phyloP scores from a whole-genome alignment of 163 green algal species.

The Chlorella variabilis region DNA sequence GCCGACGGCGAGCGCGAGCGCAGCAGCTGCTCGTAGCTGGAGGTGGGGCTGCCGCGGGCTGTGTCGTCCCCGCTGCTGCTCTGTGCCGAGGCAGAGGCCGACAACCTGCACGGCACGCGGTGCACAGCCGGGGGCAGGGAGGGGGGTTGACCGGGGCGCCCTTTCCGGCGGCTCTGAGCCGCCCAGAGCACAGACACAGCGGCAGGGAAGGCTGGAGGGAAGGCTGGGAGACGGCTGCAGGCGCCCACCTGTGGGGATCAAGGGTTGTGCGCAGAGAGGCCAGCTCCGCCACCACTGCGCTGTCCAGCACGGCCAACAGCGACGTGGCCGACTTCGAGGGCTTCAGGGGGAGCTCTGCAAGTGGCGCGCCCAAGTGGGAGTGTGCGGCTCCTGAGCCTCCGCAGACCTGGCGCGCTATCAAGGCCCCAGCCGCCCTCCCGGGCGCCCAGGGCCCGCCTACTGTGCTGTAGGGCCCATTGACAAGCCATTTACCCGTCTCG shows the following conservation, averaged over 20 bases:
- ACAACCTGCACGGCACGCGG: not conserved
- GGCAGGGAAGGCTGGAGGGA: no score
- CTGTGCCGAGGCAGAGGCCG: not conserved
- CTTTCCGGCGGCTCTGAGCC: no score
- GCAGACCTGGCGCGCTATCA: no score
- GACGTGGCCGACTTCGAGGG: not conserved
- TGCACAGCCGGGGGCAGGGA: not conserved
- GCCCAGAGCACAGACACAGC: no score
- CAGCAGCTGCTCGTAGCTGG: constrained; percentile 14
- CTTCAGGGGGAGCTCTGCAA: not conserved
- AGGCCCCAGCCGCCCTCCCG: no score
- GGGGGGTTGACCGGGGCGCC: no score
- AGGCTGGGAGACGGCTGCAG: no score
- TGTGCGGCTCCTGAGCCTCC: no score
- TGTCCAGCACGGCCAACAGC: not conserved
- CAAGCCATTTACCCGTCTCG: no score
- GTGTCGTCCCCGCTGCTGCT: constrained; percentile 16
- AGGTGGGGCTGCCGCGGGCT: constrained; percentile 15
- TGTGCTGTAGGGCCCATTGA: no score
- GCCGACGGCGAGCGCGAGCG: constrained; percentile 18
- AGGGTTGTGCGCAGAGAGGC: not conserved
- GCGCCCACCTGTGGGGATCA: not conserved
- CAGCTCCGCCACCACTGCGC: not conserved
- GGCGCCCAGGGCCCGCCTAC: no score
- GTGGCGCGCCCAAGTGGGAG: no score